phyloP scores from a whole-genome alignment of 176 grass and related monocot genomes.

The Lolium multiflorum region DNA sequence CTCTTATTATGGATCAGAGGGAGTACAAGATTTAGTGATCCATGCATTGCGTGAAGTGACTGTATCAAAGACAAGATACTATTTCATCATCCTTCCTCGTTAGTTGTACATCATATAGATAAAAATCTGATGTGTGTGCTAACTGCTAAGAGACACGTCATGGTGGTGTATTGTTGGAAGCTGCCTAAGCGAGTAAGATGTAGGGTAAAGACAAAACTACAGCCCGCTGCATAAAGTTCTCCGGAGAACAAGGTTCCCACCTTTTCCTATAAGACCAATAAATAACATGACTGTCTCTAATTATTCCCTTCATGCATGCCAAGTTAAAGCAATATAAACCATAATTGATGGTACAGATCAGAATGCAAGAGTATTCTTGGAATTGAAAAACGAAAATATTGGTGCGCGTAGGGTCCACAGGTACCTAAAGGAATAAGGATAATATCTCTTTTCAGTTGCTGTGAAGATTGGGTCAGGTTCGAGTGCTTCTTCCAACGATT shows the following conservation, averaged over 20 bases:
- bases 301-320: constrained; percentile 44
- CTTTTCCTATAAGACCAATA: constrained; percentile 52
- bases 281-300: constrained; percentile 34
- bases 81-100: neutral
- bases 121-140: too few relatives aligned
- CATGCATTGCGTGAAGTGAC: neutral
- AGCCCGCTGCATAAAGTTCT: constrained; percentile 55
- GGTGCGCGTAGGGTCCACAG: constrained; percentile 60
- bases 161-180: too few relatives aligned
- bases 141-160: too few relatives aligned
- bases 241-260: constrained; percentile 65
- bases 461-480: constrained; percentile 61
- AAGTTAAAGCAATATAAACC: constrained; percentile 62
- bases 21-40: neutral
- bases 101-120: too few relatives aligned
- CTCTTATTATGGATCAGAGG: too few relatives aligned
- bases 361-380: constrained; percentile 60
- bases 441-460: constrained; percentile 90
- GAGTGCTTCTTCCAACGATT: constrained; percentile 64
- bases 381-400: constrained; percentile 64
- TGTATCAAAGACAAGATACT: neutral
- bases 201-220: constrained; percentile 46
- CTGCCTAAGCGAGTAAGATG: constrained; percentile 40
- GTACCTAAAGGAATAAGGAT: constrained; percentile 86
- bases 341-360: constrained; percentile 65